Base-by-base conservation (phyloP, 495 filamentous ascomycete genomes). In the Cryomyces antarcticus region DNA sequence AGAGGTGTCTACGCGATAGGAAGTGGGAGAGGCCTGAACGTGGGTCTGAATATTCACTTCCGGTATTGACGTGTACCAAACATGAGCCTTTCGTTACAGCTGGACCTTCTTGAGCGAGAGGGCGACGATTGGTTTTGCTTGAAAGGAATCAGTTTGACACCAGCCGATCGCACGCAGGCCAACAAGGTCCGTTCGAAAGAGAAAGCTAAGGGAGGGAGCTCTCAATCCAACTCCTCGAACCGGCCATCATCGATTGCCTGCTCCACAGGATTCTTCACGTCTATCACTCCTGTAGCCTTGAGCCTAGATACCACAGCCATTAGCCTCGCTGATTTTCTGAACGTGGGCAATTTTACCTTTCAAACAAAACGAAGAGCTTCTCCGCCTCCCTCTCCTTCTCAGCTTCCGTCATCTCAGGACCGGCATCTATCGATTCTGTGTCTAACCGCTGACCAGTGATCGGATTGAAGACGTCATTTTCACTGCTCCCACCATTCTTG, bases 311-410 rank as follows among this genome's bases (percentile, higher is more conserved):
- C 17, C 17, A 24, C 17, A 28, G 28, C 30, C 28, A 28, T 36
- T 7, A 27, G 31, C 27, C 30, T 36, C 6, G 12, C 7, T 37
- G 37, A 12, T 10, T 43, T 9, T 52, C 60, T 24, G 17, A 24
- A 1, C 49, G 17, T 24, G 17, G 17, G 17, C n/a, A 24, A 24
- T 2, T 2, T 24, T 63, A 83, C 82, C 86, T 75, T 61, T 97
- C 87, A 60, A 97, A 97, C 11, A 97, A 65, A 10, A 96, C 84
- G 62, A 96, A 94, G 0, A 97, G 62, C 51, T 72, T 77, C 58
- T 97, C 89, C 0, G 89, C 89, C 57, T 97, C 89, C 37, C 82
- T 67, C 54, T 94, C 84, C 59, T 80, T 94, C 67, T 97, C 87
- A 46, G 82, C 89, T 30, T 77, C 64, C 5, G 80, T 88, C 89